phyloP scores from a whole-genome alignment of 2,329 filamentous ascomycete genomes.

The Ceratocystis smalleyi region DNA sequence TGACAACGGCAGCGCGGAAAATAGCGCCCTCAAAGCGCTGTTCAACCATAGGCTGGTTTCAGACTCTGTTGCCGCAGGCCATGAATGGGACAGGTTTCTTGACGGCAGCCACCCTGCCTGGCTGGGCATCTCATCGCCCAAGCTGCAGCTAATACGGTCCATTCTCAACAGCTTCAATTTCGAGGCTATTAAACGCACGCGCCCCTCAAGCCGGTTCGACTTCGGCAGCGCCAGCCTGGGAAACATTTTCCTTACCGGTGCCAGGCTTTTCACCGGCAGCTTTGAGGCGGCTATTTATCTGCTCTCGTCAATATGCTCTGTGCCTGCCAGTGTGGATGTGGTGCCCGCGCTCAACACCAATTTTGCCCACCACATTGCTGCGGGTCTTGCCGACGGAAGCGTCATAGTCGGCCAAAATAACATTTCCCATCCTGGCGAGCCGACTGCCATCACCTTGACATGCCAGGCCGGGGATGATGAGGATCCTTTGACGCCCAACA shows the following conservation, averaged over 20 bases:
- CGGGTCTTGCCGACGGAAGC: constrained; percentile 58
- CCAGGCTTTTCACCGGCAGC: constrained; percentile 76
- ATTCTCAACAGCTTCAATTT: constrained; percentile 63
- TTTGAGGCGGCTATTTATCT: constrained; percentile 90
- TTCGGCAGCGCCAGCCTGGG: constrained; percentile 63
- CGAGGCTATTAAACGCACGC: constrained; percentile 61
- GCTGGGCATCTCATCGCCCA: constrained; percentile 52
- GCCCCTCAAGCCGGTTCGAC: constrained; percentile 60
- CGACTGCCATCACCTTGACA: constrained; percentile 32
- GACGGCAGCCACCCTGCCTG: constrained; percentile 69
- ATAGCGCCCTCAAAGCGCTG: constrained; percentile 59
- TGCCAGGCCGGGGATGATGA: constrained; percentile 14
- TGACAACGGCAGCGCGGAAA: constrained; percentile 43
- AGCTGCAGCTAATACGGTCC: constrained; percentile 61
- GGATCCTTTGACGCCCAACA: constrained; percentile 14
- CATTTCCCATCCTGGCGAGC: constrained; percentile 68
- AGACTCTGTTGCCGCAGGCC: constrained; percentile 43
- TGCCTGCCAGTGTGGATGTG: constrained; percentile 60
- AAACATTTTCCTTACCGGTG: constrained; percentile 69
- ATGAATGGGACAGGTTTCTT: constrained; percentile 79
- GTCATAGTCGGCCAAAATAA: constrained; percentile 83
- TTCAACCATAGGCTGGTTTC: constrained; percentile 73
- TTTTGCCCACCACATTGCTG: constrained; percentile 88
- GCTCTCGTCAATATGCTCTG: constrained; percentile 70
- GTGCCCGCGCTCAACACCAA: constrained; percentile 88